Evolutionary conservation across 2,329 filamentous ascomycete genomes (phyloP).

Genomic region (Pyricularia sp.): DNA sequence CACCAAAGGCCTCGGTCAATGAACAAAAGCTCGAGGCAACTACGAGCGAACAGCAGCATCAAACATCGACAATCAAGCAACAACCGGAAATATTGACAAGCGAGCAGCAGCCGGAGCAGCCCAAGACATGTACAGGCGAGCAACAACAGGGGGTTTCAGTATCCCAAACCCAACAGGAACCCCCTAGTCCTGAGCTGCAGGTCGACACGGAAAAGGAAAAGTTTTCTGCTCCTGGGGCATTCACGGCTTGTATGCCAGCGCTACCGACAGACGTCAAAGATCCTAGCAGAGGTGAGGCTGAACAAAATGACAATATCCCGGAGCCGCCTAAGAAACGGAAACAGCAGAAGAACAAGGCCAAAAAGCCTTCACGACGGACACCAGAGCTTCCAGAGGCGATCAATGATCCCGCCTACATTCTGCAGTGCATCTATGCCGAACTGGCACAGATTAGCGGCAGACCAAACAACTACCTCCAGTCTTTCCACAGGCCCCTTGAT

Average conservation of each 20-base stretch:
- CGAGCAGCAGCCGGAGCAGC: background rate
- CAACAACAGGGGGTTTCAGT: background rate
- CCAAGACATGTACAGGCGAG: background rate
- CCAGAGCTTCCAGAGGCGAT: background rate
- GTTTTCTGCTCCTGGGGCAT: background rate
- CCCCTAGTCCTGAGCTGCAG: background rate
- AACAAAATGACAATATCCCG: background rate
- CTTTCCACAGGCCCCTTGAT: slow-evolving; percentile 7
- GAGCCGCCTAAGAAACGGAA: background rate
- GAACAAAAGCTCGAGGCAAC: background rate
- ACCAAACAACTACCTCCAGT: slow-evolving; percentile 11
- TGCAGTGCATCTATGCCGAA: slow-evolving; percentile 12
- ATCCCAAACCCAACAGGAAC: background rate
- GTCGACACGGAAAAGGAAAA: background rate
- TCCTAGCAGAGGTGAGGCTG: background rate
- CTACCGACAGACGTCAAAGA: background rate
- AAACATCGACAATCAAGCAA: background rate
- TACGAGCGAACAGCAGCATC: background rate
- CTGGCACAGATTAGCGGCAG: slow-evolving; percentile 22
- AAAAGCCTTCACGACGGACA: background rate
- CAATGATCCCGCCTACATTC: background rate
- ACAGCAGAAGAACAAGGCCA: background rate
- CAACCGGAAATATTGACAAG: background rate
- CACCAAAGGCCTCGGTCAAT: background rate
- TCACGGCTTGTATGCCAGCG: background rate